phyloP scores from a whole-genome alignment of 73 alveolate genomes.

The Diophrys appendiculata region DNA sequence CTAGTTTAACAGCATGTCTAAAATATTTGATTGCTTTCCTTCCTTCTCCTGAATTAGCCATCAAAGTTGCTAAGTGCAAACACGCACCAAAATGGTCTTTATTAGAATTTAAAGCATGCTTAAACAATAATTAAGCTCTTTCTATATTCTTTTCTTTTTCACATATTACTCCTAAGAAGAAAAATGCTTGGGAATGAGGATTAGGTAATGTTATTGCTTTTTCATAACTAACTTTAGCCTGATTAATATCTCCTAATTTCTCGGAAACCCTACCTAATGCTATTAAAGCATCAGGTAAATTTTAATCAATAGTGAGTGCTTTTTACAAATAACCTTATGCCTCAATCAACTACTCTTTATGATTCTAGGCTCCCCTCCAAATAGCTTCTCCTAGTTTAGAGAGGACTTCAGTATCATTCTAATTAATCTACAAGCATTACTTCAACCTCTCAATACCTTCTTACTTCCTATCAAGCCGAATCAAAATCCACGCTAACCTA shows the following conservation, averaged over 20 bases:
- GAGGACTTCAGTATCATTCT: slow-evolving; percentile 66
- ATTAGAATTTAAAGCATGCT: slow-evolving; percentile 50
- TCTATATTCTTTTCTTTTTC: slow-evolving; percentile 51
- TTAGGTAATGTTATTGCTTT: slow-evolving; percentile 19
- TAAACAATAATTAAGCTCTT: slow-evolving; percentile 43
- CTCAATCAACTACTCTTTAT: no score
- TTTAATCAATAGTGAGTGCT: slow-evolving; percentile 20
- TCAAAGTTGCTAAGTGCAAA: slow-evolving; percentile 56
- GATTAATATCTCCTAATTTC: slow-evolving; percentile 39
- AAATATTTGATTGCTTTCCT: slow-evolving; percentile 68
- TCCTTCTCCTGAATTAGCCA: slow-evolving; percentile 59
- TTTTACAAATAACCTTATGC: no score
- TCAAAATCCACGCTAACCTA: slow-evolving; percentile 73
- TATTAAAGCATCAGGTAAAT: slow-evolving; percentile 14
- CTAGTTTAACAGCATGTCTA: slow-evolving; percentile 63
- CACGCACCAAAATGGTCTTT: slow-evolving; percentile 55
- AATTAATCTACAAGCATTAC: slow-evolving; percentile 58
- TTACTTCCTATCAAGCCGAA: slow-evolving; percentile 47
- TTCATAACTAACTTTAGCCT: slow-evolving; percentile 19
- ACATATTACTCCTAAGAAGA: slow-evolving; percentile 41
- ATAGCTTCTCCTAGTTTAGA: slow-evolving; percentile 76
- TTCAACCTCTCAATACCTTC: slow-evolving; percentile 74
- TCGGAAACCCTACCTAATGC: slow-evolving; percentile 36
- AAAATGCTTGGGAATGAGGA: slow-evolving; percentile 39
- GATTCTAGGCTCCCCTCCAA: slow-evolving; percentile 35